Evolutionary conservation across 768 basidiomycete species (phyloP), one percentile per base, ranked within the genome.

Genomic region (Rhizopogon rudus): DNA sequence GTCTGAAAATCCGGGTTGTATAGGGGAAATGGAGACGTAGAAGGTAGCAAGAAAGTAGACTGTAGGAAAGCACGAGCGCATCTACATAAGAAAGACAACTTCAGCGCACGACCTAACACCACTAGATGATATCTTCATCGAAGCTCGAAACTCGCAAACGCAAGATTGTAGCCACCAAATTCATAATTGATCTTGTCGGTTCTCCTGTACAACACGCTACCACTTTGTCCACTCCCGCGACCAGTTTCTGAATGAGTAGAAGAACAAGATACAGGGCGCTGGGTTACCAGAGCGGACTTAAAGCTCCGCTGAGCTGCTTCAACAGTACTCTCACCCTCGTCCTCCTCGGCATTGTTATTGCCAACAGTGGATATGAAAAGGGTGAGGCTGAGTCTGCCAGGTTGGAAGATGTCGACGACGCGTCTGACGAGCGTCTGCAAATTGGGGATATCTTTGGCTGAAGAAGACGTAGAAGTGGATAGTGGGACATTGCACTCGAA

Each of bases 141-240:
- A 65, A 76, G 66, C 71, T 92, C 88, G 70, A 93, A 94, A 67
- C 86, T 92, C 40, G 92, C 88, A 68, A 93, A 94, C 14, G 91
- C 91, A 57, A 94, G 76, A 68, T 92, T 91, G 67, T 94, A 94
- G 51, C 87, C 93, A 44, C 91, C 90, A 67, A 98, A 93, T 70
- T 96, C 94, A 75, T 99, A 99, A 69, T 96, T 93, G 70, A 99
- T 98, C 73, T 96, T 92, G 75, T 98, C 97, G 49, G 91, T 95
- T 61, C 94, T 77, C 61, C 77, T 83, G 72, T 95, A 98, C 13
- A 63, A 71, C 60, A 64, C 61, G 60, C 61, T 53, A 66, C 58
- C 54, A 53, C 58, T 52, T 46, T 64, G 56, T 28, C 50, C 53
- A 45, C n/a, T 42, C 46, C 57, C 61, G 51, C 60, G 58, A 14